phyloP scores from a whole-genome alignment of 2,329 filamentous ascomycete species.

The Fusarium acutatum region DNA sequence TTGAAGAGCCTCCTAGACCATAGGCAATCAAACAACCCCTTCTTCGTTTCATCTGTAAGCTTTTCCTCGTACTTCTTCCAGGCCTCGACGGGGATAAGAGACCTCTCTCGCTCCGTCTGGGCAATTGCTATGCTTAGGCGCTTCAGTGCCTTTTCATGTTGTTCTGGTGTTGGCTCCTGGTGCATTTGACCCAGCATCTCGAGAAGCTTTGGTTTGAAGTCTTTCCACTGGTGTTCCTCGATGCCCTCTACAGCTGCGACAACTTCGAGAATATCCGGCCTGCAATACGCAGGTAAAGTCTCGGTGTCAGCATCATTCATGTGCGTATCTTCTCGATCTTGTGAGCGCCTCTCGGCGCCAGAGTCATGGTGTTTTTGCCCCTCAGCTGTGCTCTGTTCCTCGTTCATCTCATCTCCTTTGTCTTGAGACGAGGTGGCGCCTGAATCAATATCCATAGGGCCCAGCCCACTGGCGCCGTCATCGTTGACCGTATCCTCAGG shows the following conservation, averaged over 20 bases:
- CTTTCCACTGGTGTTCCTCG: not conserved
- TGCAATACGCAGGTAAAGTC: not conserved
- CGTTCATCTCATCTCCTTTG: not conserved
- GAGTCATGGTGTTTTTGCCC: not conserved
- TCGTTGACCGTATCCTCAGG: not conserved
- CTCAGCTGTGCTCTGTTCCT: not conserved
- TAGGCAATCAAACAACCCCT: conserved; percentile 8
- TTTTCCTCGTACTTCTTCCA: conserved; percentile 38
- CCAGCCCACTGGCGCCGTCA: not conserved
- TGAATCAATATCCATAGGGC: conserved; percentile 1
- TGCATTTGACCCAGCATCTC: conserved; percentile 11
- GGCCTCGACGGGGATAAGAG: conserved; percentile 27
- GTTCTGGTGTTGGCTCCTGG: not conserved
- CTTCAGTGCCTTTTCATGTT: conserved; percentile 3
- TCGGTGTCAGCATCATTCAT: conserved; percentile 2
- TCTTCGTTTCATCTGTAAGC: conserved; percentile 27
- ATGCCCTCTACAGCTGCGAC: not conserved
- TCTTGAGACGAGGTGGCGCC: not conserved
- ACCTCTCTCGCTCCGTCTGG: conserved; percentile 11
- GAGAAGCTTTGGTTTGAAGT: conserved; percentile 15
- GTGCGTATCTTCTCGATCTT: not conserved
- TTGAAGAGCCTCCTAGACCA: conserved; percentile 34
- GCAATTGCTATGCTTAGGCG: conserved; percentile 6
- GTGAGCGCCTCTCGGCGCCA: not conserved
- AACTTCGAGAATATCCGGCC: conserved; percentile 6